Base-by-base conservation (phyloP, 352 stramenopile genomes). In the Phytophthora lateralis region DNA sequence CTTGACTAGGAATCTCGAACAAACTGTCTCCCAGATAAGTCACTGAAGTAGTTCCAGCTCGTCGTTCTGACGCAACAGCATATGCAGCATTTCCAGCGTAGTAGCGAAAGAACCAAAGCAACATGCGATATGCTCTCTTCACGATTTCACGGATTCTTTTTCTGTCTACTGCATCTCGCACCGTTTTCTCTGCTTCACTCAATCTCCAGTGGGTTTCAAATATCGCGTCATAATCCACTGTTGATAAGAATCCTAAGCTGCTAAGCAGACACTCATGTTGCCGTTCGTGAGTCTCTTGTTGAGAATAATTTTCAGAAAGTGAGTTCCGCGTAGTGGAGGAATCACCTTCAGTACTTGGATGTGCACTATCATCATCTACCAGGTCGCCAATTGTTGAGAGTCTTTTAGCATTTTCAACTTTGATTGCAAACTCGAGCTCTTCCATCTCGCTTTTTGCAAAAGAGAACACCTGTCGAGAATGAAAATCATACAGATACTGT, bases 31-130 rank as follows among this genome's bases (percentile, higher is more conserved):
- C 58, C 34, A 73, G 10, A 15, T 47, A 44, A 51, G 20, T 18
- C 15, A 56, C 39, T 21, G 35, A 26, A 14, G 44, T 42, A 1
- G 51, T 42, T 11, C 44, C 34, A 46, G 6, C 34, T 17, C 51
- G 57, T 20, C 46, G 51, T 4, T 69, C 58, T 0, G 53, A 61
- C 38, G 52, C 56, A 56, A 21, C 48, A 5, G 50, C 34, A 45
- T 60, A 56, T 10, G 39, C 50, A 18, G 35, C 50, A 26, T 71
- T 70, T 17, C 63, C 81, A 11, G 78, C 75, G 50, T 84, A 85
- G 41, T 74, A 76, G 14, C 80, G 78, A 65, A 88, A 90, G 61
- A 85, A 88, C 60, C 79, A 78, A 14, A 90, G 60, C 35, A 91
- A 26, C 24, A 88, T 75, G 24, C 82, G 82, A 50, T 89, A 89